Evolutionary conservation across 441 rosid species (phyloP).

Genomic region (Melastoma candidum): DNA sequence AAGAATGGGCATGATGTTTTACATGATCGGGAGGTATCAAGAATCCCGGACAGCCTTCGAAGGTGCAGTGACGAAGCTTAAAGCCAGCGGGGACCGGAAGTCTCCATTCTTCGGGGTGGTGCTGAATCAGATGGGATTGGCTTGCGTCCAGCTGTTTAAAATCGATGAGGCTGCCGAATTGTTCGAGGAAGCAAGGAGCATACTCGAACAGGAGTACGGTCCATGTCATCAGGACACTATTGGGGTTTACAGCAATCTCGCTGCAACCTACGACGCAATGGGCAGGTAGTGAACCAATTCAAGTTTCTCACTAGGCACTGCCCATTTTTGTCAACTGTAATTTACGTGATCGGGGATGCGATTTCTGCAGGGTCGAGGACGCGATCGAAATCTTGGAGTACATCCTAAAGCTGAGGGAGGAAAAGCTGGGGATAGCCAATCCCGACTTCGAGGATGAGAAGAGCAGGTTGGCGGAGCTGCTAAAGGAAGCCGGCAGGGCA

Average conservation of each 20-base stretch:
- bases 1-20: slow-evolving; percentile 31
- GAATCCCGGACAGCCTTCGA: slow-evolving; percentile 23
- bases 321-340: slow-evolving; percentile 1
- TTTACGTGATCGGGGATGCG: slow-evolving; percentile 3
- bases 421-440: slow-evolving; percentile 33
- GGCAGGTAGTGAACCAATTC: slow-evolving; percentile 21
- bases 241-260: slow-evolving; percentile 35
- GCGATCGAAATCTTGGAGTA: slow-evolving; percentile 37
- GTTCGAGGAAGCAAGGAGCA: slow-evolving; percentile 30
- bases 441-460: slow-evolving; percentile 28
- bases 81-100: slow-evolving; percentile 26
- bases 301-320: not conserved
- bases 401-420: slow-evolving; percentile 28
- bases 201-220: slow-evolving; percentile 33
- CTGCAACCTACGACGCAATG: slow-evolving; percentile 38
- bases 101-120: slow-evolving; percentile 36
- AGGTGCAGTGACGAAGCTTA: slow-evolving; percentile 25
- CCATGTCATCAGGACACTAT: slow-evolving; percentile 28
- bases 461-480: slow-evolving; percentile 27
- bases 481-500: slow-evolving; percentile 34
- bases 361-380: slow-evolving; percentile 26
- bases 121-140: slow-evolving; percentile 38
- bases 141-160: slow-evolving; percentile 24
- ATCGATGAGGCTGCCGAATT: slow-evolving; percentile 28
- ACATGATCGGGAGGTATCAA: slow-evolving; percentile 27